Evolutionary conservation across 768 basidiomycete genomes (phyloP).

Genomic region (Tulasnella sp.): DNA sequence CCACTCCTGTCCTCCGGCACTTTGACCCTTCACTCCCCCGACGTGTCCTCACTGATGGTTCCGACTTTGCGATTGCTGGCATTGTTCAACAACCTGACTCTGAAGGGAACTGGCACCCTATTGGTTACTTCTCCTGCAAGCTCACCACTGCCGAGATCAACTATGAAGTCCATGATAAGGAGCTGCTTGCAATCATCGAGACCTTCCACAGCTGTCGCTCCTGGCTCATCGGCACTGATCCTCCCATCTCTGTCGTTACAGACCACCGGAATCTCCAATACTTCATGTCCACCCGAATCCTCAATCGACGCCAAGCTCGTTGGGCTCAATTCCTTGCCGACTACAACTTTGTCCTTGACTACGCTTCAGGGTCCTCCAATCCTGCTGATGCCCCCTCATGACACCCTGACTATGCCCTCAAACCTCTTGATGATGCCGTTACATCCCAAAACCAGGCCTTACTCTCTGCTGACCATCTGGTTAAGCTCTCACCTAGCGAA

Average conservation of each 20-base stretch:
- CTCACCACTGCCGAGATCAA: conserved; percentile 15
- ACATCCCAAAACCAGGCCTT: not conserved
- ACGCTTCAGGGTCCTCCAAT: conserved; percentile 15
- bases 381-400: conserved; percentile 12
- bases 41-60: conserved; percentile 23
- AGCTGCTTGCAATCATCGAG: conserved; percentile 20
- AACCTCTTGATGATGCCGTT: not conserved
- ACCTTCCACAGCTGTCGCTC: conserved; percentile 13
- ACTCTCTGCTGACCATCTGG: not conserved
- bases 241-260: not conserved
- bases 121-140: conserved; percentile 18
- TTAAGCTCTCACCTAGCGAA: not conserved
- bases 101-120: conserved; percentile 16
- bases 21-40: conserved; percentile 2
- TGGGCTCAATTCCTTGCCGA: conserved; percentile 19
- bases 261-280: conserved; percentile 19
- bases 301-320: conserved; percentile 22
- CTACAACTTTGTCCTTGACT: conserved; percentile 14
- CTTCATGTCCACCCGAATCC: conserved; percentile 17
- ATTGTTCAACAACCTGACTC: conserved; percentile 20
- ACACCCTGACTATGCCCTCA: not conserved
- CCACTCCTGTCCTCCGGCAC: conserved; percentile 13
- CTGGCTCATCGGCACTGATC: not conserved
- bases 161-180: conserved; percentile 22
- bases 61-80: conserved; percentile 20